These are phyloP conservation scores for Diplocarpon rosae DNA, from an alignment of 2,329 filamentous ascomycete genomes.

Conservation along the genomic window DNA sequence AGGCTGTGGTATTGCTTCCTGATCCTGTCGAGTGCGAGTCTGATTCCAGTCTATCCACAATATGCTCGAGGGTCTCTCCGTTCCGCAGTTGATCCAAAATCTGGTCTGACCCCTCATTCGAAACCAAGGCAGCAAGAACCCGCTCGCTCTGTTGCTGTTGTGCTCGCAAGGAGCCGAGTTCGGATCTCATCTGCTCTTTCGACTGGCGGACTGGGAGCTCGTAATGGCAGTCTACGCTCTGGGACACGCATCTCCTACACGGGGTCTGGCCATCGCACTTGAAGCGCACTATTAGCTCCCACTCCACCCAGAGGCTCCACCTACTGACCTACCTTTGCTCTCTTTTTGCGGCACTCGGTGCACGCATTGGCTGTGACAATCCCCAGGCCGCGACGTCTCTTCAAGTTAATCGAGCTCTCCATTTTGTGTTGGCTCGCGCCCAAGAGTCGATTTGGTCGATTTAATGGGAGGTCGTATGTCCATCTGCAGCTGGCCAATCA, in stretches of 20 bases:
- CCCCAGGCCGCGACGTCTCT: conserved; percentile 22
- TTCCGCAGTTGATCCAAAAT: conserved; percentile 41
- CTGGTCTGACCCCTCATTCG: conserved; percentile 30
- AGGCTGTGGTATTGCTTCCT: conserved; percentile 21
- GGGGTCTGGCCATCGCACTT: conserved; percentile 48
- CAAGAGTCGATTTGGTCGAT: background rate
- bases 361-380: conserved; percentile 26
- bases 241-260: conserved; percentile 39
- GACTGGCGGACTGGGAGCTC: conserved; percentile 52
- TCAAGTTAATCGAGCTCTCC: conserved; percentile 17
- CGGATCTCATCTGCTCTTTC: conserved; percentile 48
- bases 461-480: background rate
- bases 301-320: background rate
- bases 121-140: conserved; percentile 41
- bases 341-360: conserved; percentile 26
- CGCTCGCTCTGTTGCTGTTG: conserved; percentile 44
- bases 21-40: conserved; percentile 24
- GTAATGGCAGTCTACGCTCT: conserved; percentile 47
- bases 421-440: background rate
- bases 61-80: conserved; percentile 43
- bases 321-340: conserved; percentile 21
- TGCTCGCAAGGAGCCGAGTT: conserved; percentile 46
- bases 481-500: background rate
- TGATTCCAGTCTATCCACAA: conserved; percentile 42
- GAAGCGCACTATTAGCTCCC: conserved; percentile 6